These are phyloP conservation scores for Termitomyces sp. DNA, from an alignment of 768 basidiomycete genomes.

Conservation along the genomic window DNA sequence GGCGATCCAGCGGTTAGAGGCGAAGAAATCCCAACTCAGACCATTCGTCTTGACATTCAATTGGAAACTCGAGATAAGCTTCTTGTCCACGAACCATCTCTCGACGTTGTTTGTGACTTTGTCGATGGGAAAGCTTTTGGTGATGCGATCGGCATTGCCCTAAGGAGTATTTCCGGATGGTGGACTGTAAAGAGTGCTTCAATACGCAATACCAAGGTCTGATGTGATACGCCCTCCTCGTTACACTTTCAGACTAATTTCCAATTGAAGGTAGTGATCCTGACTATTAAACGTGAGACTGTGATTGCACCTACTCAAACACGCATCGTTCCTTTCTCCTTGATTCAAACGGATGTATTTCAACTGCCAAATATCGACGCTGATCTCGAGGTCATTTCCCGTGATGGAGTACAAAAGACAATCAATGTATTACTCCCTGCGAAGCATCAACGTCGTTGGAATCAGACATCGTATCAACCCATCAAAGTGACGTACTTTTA, in stretches of 20 bases:
- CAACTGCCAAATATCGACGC: constrained; percentile 28
- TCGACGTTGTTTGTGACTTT: constrained; percentile 64
- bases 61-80: constrained; percentile 27
- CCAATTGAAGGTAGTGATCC: constrained; percentile 21
- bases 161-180: constrained; percentile 51
- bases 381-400: constrained; percentile 33
- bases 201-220: constrained; percentile 13
- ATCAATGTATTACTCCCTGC: constrained; percentile 41
- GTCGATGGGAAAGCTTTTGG: constrained; percentile 78
- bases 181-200: constrained; percentile 44
- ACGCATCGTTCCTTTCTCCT: constrained; percentile 50
- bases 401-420: constrained; percentile 13
- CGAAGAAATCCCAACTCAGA: constrained; percentile 49
- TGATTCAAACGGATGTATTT: constrained; percentile 41
- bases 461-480: constrained; percentile 24
- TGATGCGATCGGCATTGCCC: constrained; percentile 58
- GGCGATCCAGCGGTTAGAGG: constrained; percentile 58
- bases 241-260: not conserved
- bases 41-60: constrained; percentile 46
- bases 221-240: not conserved
- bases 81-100: constrained; percentile 42
- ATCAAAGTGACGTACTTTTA: constrained; percentile 62
- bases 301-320: constrained; percentile 62
- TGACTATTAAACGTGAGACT: constrained; percentile 24
- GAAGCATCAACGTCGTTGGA: constrained; percentile 42